Percentiles rank a stretch among this genome's conserved stretches.
These are phyloP conservation scores for Yarrowia sp. DNA, from an alignment of 805 yeast species.

Conservation along the genomic window DNA sequence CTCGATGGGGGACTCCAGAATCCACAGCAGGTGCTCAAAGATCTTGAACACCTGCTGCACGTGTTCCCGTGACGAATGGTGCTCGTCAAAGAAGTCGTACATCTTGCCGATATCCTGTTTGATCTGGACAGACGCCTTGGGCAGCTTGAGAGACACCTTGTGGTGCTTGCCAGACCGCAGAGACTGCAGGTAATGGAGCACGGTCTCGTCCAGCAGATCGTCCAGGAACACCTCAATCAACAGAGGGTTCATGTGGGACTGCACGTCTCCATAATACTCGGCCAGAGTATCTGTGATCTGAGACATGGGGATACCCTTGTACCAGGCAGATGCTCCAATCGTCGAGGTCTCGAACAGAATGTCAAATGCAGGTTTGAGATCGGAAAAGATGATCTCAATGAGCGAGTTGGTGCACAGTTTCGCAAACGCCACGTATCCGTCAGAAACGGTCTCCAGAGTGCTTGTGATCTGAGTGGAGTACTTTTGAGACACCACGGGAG, in stretches of 20 bases:
- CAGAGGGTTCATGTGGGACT: conserved; percentile 59
- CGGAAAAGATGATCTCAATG: conserved; percentile 71
- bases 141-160: conserved; percentile 53
- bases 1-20: conserved; percentile 58
- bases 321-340: conserved; percentile 65
- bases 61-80: conserved; percentile 50
- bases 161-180: conserved; percentile 50
- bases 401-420: conserved; percentile 65
- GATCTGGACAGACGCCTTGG: conserved; percentile 57
- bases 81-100: conserved; percentile 60
- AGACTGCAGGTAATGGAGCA: conserved; percentile 59
- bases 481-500: conserved; percentile 68
- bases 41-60: conserved; percentile 61
- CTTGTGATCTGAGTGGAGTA: conserved; percentile 66
- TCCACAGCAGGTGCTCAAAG: conserved; percentile 67
- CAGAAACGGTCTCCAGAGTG: conserved; percentile 68
- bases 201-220: conserved; percentile 59
- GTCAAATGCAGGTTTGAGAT: conserved; percentile 66
- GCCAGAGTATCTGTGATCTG: conserved; percentile 73
- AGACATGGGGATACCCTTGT: conserved; percentile 62
- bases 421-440: conserved; percentile 79
- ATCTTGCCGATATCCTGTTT: conserved; percentile 67
- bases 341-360: conserved; percentile 64
- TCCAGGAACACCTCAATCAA: conserved; percentile 63
- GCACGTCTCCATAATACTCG: conserved; percentile 74